phyloP scores from a whole-genome alignment of 805 yeast genomes.

The Pichia eremophila region DNA sequence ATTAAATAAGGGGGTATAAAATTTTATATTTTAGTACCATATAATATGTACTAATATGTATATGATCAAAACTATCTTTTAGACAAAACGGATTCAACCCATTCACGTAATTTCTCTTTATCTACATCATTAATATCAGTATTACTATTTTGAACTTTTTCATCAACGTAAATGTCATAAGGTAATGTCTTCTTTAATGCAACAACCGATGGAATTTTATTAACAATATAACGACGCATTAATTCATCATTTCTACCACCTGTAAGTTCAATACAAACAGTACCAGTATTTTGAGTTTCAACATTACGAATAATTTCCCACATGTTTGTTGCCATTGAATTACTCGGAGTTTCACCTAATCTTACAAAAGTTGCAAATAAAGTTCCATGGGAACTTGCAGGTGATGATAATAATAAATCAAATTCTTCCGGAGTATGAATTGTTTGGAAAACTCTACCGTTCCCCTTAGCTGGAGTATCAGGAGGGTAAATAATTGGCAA shows the following conservation, averaged over 20 bases:
- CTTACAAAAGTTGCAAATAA: slow-evolving; percentile 40
- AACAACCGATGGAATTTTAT: slow-evolving; percentile 55
- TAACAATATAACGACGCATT: slow-evolving; percentile 43
- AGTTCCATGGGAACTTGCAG: slow-evolving; percentile 6
- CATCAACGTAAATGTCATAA: slow-evolving; percentile 28
- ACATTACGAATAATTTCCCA: slow-evolving; percentile 22
- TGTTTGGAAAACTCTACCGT: slow-evolving; percentile 40
- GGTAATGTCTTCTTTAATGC: slow-evolving; percentile 60
- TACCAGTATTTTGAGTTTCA: slow-evolving; percentile 1
- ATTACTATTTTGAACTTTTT: slow-evolving; percentile 17
- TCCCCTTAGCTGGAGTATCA: slow-evolving; percentile 9
- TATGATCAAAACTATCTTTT: background rate
- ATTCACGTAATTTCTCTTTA: slow-evolving; percentile 5
- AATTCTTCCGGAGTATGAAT: slow-evolving; percentile 52
- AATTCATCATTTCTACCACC: slow-evolving; percentile 39
- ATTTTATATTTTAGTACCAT: no score
- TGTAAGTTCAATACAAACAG: slow-evolving; percentile 11
- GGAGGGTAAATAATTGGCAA: slow-evolving; percentile 27
- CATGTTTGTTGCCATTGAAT: slow-evolving; percentile 53
- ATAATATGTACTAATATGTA: no score
- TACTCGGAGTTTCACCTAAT: slow-evolving; percentile 52
- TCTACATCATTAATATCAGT: slow-evolving; percentile 3
- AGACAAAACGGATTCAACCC: slow-evolving; percentile 4
- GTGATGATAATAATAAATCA: slow-evolving; percentile 32
- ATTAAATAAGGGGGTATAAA: slow-evolving; percentile 26